phyloP scores from a whole-genome alignment of 306 rosid genomes.

The Quercus berberidifolia region DNA sequence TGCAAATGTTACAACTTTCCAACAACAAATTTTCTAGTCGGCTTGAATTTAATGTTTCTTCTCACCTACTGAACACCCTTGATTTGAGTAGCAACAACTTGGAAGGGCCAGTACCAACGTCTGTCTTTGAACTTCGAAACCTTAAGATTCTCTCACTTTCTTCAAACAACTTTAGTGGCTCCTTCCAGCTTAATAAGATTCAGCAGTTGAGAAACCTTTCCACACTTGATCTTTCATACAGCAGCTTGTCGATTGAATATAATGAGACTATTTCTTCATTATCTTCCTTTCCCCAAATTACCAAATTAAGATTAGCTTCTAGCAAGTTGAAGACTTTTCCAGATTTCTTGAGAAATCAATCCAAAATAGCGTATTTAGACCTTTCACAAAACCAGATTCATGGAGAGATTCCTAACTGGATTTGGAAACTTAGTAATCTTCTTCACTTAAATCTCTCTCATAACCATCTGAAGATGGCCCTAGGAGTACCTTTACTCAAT shows the following conservation, averaged over 20 bases:
- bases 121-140: not conserved
- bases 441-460: not conserved
- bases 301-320: slow-evolving; percentile 25
- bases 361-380: slow-evolving; percentile 6
- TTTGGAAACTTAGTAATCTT: not conserved
- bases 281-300: slow-evolving; percentile 5
- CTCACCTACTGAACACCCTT: not conserved
- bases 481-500: not conserved
- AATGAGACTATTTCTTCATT: not conserved
- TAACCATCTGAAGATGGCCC: not conserved
- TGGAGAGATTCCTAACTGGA: slow-evolving; percentile 25
- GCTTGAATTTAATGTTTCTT: no score
- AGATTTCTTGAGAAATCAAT: slow-evolving; percentile 25
- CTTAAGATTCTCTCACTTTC: slow-evolving; percentile 26
- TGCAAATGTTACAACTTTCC: slow-evolving; percentile 5
- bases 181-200: not conserved
- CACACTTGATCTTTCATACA: slow-evolving; percentile 39
- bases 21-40: slow-evolving; percentile 23
- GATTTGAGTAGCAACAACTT: slow-evolving; percentile 17
- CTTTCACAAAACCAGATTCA: slow-evolving; percentile 42
- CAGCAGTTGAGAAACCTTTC: slow-evolving; percentile 15
- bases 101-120: slow-evolving; percentile 32
- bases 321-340: slow-evolving; percentile 31
- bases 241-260: slow-evolving; percentile 15
- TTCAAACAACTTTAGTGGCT: slow-evolving; percentile 45